A percentile compares a stretch with the other conserved stretches of the same genome.
These are phyloP conservation scores for Puccinia coronata DNA, from an alignment of 1,284 basidiomycete species.

Conservation along the genomic window DNA sequence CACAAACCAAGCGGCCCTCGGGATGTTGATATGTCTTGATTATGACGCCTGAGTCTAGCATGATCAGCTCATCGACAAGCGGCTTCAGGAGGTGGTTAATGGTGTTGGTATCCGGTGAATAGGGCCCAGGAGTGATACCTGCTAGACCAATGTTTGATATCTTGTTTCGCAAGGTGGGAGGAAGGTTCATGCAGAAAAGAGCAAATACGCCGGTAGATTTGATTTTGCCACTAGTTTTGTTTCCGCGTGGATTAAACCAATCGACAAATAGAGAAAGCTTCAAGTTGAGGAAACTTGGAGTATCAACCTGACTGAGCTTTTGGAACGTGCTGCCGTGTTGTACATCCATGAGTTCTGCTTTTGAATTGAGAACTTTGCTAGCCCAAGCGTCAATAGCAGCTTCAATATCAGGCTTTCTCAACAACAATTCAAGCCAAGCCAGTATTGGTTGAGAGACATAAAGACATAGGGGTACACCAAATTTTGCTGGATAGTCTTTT, in stretches of 20 bases:
- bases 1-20: conserved; percentile 18
- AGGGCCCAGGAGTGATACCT: conserved; percentile 29
- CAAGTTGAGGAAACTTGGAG: background rate
- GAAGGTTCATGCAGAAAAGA: conserved; percentile 37
- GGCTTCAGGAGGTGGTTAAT: conserved; percentile 24
- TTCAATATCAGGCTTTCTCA: conserved; percentile 27
- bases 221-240: conserved; percentile 28
- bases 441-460: conserved; percentile 10
- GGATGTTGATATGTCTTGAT: conserved; percentile 23
- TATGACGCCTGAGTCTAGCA: conserved; percentile 8
- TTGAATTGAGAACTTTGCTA: background rate
- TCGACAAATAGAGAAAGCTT: conserved; percentile 19
- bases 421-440: conserved; percentile 28
- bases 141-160: conserved; percentile 25
- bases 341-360: conserved; percentile 8
- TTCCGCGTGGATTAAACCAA: conserved; percentile 43
- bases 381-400: conserved; percentile 9
- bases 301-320: background rate
- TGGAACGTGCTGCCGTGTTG: conserved; percentile 4
- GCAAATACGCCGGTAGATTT: conserved; percentile 25
- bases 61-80: conserved; percentile 31
- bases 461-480: background rate
- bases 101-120: conserved; percentile 6
- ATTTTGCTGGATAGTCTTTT: background rate
- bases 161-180: conserved; percentile 11